Conservation (phyloP, 2,329 filamentous ascomycete species). For the Penicillium rolfsii region DNA sequence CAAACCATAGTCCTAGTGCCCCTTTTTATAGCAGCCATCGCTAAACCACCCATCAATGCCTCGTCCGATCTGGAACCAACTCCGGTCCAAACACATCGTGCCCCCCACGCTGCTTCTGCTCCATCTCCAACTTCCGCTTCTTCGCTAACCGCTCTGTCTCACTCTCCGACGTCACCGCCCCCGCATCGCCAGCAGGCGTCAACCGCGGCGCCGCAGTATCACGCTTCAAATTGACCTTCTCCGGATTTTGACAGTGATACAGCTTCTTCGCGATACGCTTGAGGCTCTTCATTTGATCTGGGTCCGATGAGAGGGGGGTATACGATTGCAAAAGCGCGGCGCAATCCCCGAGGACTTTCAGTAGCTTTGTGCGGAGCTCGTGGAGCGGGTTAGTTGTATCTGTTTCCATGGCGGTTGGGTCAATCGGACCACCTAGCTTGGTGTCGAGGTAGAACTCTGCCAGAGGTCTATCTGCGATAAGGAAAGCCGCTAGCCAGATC, state of each 20-base stretch:
- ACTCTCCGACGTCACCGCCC: conserved; percentile 37
- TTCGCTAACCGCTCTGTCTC: conserved; percentile 45
- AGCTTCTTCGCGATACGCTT: conserved; percentile 54
- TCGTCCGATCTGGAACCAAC: conserved; percentile 40
- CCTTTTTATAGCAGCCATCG: not conserved
- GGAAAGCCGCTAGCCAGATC: conserved; percentile 82
- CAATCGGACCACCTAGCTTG: conserved; percentile 42
- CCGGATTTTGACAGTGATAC: conserved; percentile 53
- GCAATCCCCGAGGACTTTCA: conserved; percentile 44
- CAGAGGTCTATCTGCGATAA: conserved; percentile 67
- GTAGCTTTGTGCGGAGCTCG: conserved; percentile 43
- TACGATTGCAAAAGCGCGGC: conserved; percentile 46
- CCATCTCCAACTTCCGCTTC: conserved; percentile 44
- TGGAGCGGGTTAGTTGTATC: conserved; percentile 29
- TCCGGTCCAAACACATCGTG: conserved; percentile 44
- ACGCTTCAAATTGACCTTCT: conserved; percentile 52
- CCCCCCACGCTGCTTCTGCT: conserved; percentile 26
- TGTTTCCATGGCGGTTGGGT: conserved; percentile 13
- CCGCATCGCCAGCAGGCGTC: conserved; percentile 26
- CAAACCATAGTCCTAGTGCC: not conserved
- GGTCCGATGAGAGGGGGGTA: conserved; percentile 42
- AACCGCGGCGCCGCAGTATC: conserved; percentile 37
- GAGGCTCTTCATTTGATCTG: conserved; percentile 47
- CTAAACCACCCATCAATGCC: conserved; percentile 16
- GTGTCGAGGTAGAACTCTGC: conserved; percentile 50